Percentiles rank a stretch among this genome's conserved stretches.
phyloP scores from a whole-genome alignment of 306 rosid species.

The Betula pendula region DNA sequence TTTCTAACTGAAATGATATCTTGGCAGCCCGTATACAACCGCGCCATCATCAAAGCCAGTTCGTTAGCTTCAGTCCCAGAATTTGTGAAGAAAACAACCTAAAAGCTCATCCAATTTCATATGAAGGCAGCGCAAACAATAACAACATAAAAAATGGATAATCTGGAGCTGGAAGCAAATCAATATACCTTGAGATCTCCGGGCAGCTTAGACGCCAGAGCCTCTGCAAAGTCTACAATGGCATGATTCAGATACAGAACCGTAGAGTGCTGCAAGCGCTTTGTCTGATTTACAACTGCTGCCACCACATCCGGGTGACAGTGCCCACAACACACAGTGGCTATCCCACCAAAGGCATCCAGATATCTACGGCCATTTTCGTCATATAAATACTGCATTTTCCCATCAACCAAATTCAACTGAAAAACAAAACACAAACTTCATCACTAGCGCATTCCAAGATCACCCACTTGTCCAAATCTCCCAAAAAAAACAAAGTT shows the following conservation, averaged over 20 bases:
- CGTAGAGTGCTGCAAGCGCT: slow-evolving; percentile 49
- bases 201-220: slow-evolving; percentile 42
- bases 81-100: slow-evolving; percentile 53
- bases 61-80: slow-evolving; percentile 59
- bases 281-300: slow-evolving; percentile 39
- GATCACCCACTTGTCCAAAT: background rate
- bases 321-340: slow-evolving; percentile 53
- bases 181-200: slow-evolving; percentile 42
- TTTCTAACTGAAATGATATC: slow-evolving; percentile 51
- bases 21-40: slow-evolving; percentile 42
- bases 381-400: slow-evolving; percentile 51
- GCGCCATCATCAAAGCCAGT: slow-evolving; percentile 48
- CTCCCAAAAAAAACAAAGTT: background rate
- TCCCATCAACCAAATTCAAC: slow-evolving; percentile 56
- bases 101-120: slow-evolving; percentile 3
- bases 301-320: slow-evolving; percentile 49
- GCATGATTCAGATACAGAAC: slow-evolving; percentile 43
- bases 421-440: background rate
- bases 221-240: slow-evolving; percentile 47
- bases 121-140: background rate
- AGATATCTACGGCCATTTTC: slow-evolving; percentile 47
- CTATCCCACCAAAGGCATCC: slow-evolving; percentile 52
- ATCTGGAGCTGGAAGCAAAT: background rate
- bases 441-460: background rate
- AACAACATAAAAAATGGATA: background rate